Percentiles rank a stretch among this genome's conserved stretches.
Evolutionary conservation across 192 early-diverging fungal genomes (phyloP).

Genomic region (Coemansia sp.): DNA sequence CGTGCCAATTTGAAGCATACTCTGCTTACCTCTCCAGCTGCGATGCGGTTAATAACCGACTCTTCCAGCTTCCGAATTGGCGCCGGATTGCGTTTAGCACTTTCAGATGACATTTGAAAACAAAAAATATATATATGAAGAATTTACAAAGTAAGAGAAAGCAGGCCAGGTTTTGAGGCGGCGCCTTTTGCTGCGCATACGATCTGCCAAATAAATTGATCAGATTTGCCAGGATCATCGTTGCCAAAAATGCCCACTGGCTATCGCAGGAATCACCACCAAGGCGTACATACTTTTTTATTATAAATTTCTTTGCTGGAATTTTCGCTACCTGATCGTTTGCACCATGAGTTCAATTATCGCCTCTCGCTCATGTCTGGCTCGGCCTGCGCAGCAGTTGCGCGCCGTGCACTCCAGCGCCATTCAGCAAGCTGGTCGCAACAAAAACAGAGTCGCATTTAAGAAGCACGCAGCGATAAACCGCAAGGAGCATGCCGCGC

Average conservation of each 20-base stretch:
- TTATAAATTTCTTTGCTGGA: not conserved
- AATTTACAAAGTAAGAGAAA: not conserved
- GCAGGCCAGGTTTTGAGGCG: not conserved
- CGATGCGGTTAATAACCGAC: constrained; percentile 93
- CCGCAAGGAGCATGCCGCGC: constrained; percentile 32
- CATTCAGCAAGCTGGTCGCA: constrained; percentile 32
- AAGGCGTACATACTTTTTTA: too few species aligned
- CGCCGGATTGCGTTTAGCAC: constrained; percentile 12
- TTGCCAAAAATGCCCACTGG: too few species aligned
- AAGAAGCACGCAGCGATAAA: constrained; percentile 12
- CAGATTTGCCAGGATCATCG: too few species aligned
- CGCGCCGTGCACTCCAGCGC: constrained; percentile 30
- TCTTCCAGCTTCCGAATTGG: constrained; percentile 84
- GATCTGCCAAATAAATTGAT: too few species aligned
- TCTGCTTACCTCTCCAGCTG: constrained; percentile 85
- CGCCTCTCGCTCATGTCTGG: constrained; percentile 9
- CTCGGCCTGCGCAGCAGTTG: not conserved
- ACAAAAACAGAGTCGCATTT: constrained; percentile 23
- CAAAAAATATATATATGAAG: not conserved
- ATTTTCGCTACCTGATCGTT: not conserved
- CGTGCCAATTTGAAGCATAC: not conserved
- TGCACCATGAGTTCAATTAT: constrained; percentile 17
- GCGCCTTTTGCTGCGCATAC: not conserved
- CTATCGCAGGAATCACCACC: too few species aligned
- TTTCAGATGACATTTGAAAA: not conserved